Conservation (phyloP, 768 basidiomycete genomes). For the Sutorius australiensis region DNA sequence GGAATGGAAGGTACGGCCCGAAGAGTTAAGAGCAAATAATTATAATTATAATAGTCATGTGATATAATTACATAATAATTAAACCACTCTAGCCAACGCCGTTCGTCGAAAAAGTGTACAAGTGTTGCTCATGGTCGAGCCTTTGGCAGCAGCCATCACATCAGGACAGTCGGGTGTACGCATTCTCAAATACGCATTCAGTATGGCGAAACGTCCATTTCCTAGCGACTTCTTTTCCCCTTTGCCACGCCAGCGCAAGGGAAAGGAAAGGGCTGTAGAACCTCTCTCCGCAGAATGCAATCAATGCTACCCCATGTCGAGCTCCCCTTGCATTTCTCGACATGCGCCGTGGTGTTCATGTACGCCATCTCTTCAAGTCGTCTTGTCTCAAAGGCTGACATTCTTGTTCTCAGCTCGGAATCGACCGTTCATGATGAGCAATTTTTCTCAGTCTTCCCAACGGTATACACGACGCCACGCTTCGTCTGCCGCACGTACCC, state of each 20-base stretch:
- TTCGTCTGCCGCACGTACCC: constrained; percentile 16
- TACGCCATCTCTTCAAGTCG: constrained; percentile 21
- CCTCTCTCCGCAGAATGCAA: constrained; percentile 27
- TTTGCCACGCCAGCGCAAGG: constrained; percentile 46
- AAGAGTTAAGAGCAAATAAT: background rate
- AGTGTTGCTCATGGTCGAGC: constrained; percentile 55
- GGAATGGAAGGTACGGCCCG: background rate
- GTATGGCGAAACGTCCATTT: constrained; percentile 32
- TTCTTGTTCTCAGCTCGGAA: constrained; percentile 27
- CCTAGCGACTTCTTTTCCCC: constrained; percentile 55
- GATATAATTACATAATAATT: constrained; percentile 16
- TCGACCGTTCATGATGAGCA: constrained; percentile 36
- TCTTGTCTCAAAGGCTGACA: constrained; percentile 4
- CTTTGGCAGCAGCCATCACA: constrained; percentile 49
- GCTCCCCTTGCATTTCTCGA: constrained; percentile 45
- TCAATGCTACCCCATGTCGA: constrained; percentile 32
- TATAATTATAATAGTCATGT: background rate
- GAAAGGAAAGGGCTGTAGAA: constrained; percentile 46
- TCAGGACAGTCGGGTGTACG: constrained; percentile 34
- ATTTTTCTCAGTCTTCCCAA: constrained; percentile 18
- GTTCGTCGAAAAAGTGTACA: too few relatives aligned
- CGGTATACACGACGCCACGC: constrained; percentile 24
- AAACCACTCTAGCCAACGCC: background rate
- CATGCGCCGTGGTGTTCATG: constrained; percentile 50
- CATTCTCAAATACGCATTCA: constrained; percentile 27